Conservation (phyloP, 2,329 filamentous ascomycete genomes). For the Proliferodiscus dingleyae region DNA sequence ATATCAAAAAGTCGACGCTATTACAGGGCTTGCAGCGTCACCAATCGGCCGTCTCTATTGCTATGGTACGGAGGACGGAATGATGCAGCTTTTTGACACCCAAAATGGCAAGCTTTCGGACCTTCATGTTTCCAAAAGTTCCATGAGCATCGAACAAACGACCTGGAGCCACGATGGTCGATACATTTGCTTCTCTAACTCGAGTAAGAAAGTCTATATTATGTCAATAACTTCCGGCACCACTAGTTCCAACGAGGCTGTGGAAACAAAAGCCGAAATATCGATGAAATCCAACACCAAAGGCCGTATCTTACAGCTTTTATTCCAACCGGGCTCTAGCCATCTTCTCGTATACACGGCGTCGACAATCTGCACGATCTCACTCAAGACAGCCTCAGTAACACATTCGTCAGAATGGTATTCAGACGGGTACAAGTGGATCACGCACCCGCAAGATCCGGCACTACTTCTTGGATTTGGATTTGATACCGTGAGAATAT, state of each 20-base stretch:
- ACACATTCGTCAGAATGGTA: background rate
- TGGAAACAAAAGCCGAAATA: background rate
- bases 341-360: background rate
- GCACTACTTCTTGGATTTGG: background rate
- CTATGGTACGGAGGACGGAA: constrained; percentile 1
- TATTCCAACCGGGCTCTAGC: constrained; percentile 1
- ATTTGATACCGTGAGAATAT: background rate
- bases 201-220: background rate
- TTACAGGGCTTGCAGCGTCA: constrained; percentile 19
- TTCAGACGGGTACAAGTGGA: background rate
- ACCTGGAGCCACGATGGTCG: background rate
- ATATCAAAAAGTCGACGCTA: constrained; percentile 15
- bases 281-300: background rate
- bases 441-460: background rate
- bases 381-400: background rate
- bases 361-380: background rate
- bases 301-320: background rate
- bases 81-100: background rate
- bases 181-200: background rate
- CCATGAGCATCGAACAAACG: background rate
- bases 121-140: background rate
- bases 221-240: background rate
- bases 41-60: background rate
- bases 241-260: background rate
- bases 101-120: background rate